These are phyloP conservation scores for Coemansia sp. DNA, from an alignment of 192 early-diverging fungal genomes.

Conservation along the genomic window DNA sequence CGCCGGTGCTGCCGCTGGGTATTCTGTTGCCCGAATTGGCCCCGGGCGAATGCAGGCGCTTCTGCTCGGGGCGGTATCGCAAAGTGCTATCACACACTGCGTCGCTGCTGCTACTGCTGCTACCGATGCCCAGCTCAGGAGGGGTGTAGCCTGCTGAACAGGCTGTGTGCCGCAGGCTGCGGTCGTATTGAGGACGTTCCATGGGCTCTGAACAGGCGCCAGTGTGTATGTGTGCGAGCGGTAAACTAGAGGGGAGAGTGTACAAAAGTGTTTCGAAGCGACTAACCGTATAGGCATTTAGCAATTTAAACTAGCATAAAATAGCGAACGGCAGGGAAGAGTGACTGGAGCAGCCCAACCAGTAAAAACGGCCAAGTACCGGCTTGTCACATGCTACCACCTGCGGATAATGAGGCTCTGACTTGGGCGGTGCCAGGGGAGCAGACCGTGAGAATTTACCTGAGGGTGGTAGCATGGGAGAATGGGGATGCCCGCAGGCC, in stretches of 20 bases:
- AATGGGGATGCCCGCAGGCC: conserved; percentile 2
- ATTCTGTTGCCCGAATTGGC: not conserved
- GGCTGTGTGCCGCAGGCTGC: conserved; percentile 14
- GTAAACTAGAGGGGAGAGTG: not conserved
- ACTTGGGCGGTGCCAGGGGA: not conserved
- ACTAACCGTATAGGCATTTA: not conserved
- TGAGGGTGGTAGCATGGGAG: not conserved
- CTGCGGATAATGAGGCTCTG: conserved; percentile 1
- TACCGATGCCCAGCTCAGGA: conserved; percentile 8
- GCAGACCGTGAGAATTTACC: conserved; percentile 6
- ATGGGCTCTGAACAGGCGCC: not conserved
- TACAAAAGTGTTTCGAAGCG: not conserved
- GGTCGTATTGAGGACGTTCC: conserved; percentile 18
- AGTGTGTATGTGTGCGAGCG: conserved; percentile 4
- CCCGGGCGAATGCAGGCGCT: conserved; percentile 4
- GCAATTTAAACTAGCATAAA: not conserved
- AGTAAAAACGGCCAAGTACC: not conserved
- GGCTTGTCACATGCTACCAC: conserved; percentile 9
- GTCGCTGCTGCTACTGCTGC: conserved; percentile 6
- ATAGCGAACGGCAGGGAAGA: not conserved
- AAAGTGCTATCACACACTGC: not conserved
- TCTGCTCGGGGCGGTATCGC: conserved; percentile 1
- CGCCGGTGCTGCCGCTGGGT: not conserved
- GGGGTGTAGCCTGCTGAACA: not conserved
- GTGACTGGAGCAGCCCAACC: not conserved